A percentile compares a stretch with the other conserved stretches of the same genome.
Conservation (phyloP, 2,329 filamentous ascomycete species). For the Cyclaneusma minus region DNA sequence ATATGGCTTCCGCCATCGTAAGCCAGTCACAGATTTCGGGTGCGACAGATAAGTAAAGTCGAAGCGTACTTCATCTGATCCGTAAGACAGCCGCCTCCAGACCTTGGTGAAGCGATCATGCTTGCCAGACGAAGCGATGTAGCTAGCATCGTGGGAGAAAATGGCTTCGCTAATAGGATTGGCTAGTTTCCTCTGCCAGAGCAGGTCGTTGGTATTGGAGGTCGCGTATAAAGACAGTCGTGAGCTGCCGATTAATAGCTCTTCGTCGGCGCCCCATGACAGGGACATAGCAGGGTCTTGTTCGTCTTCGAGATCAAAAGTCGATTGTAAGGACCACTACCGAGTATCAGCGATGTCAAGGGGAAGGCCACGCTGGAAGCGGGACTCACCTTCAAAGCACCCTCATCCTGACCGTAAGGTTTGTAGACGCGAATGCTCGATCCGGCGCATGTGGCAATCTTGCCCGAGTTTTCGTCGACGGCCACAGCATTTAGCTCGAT, state of each 20-base stretch:
- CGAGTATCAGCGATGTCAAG: conserved; percentile 9
- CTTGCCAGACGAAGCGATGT: conserved; percentile 67
- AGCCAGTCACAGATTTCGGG: conserved; percentile 59
- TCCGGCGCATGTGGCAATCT: conserved; percentile 63
- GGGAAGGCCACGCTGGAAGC: conserved; percentile 4
- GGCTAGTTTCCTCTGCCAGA: conserved; percentile 65
- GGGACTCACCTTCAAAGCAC: conserved; percentile 56
- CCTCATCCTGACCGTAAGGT: conserved; percentile 55
- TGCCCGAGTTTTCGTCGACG: conserved; percentile 70
- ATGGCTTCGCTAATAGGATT: conserved; percentile 58
- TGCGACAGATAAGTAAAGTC: conserved; percentile 87
- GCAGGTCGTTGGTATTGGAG: conserved; percentile 30
- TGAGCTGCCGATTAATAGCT: conserved; percentile 64
- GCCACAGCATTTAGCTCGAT: conserved; percentile 53
- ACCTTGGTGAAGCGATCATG: conserved; percentile 80
- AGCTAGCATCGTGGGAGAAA: conserved; percentile 74
- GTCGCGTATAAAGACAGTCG: conserved; percentile 53
- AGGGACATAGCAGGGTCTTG: conserved; percentile 35
- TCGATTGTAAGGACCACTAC: conserved; percentile 50
- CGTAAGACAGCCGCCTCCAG: conserved; percentile 79
- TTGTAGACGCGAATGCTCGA: conserved; percentile 60
- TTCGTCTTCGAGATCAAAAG: conserved; percentile 32
- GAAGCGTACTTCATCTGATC: conserved; percentile 69
- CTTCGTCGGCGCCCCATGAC: conserved; percentile 78
- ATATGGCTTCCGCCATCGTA: conserved; percentile 73